Percentiles rank a stretch among this genome's conserved stretches.
Evolutionary conservation across 1,284 basidiomycete species (phyloP).

Genomic region (Wolfiporia cocos): DNA sequence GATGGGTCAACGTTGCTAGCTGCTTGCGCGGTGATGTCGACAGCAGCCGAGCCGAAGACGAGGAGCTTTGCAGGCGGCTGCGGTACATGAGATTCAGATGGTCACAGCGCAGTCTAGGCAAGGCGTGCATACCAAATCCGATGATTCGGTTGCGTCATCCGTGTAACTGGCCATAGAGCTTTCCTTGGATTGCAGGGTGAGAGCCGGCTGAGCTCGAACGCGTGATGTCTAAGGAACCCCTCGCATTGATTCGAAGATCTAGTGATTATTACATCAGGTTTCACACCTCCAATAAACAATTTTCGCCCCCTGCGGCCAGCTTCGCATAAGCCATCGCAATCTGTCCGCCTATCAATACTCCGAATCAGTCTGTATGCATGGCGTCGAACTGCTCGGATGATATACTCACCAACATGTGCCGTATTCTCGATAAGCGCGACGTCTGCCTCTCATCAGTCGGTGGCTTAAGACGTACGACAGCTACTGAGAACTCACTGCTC

Average conservation of each 20-base stretch:
- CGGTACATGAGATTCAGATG: too few relatives aligned
- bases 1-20: slow-evolving; percentile 22
- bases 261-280: neutral
- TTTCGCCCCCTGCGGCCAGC: slow-evolving; percentile 29
- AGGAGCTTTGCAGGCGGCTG: slow-evolving; percentile 39
- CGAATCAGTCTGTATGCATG: neutral
- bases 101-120: too few relatives aligned
- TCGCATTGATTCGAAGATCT: neutral
- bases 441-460: slow-evolving; percentile 40
- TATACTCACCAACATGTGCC: slow-evolving; percentile 68
- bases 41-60: slow-evolving; percentile 79
- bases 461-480: neutral
- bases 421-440: slow-evolving; percentile 90
- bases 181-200: too few relatives aligned
- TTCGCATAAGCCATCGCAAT: slow-evolving; percentile 79
- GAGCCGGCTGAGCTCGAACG: too few relatives aligned
- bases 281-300: neutral
- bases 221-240: too few relatives aligned
- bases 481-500: slow-evolving; percentile 46
- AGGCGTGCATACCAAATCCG: too few relatives aligned
- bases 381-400: neutral
- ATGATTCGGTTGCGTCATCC: too few relatives aligned
- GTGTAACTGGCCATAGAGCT: too few relatives aligned
- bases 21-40: slow-evolving; percentile 75
- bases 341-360: slow-evolving; percentile 47